phyloP scores from a whole-genome alignment of 2,329 filamentous ascomycete species.

The Aspergillus arachidicola region DNA sequence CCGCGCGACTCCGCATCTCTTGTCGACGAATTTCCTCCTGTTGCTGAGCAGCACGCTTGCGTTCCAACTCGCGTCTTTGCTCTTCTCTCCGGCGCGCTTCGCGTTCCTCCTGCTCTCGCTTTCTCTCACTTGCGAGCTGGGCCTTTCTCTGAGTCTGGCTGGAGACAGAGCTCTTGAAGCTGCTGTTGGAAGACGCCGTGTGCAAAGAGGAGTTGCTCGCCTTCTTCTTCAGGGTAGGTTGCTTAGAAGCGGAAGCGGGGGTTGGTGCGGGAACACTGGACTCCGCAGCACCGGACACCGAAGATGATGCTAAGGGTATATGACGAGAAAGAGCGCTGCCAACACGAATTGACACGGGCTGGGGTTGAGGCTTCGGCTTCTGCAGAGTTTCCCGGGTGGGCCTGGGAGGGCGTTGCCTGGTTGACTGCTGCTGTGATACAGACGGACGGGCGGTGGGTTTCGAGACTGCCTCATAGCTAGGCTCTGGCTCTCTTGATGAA shows the following conservation, averaged over 20 bases:
- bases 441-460: conserved; percentile 29
- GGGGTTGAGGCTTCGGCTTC: conserved; percentile 50
- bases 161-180: conserved; percentile 67
- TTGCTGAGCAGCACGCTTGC: conserved; percentile 65
- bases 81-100: conserved; percentile 78
- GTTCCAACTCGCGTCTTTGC: conserved; percentile 78
- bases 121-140: conserved; percentile 73
- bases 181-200: conserved; percentile 53
- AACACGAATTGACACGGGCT: conserved; percentile 52
- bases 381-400: conserved; percentile 46
- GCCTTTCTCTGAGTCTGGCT: conserved; percentile 67
- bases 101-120: conserved; percentile 82
- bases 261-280: conserved; percentile 47
- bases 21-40: conserved; percentile 64
- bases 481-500: conserved; percentile 35
- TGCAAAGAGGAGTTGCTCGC: conserved; percentile 68
- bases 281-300: conserved; percentile 63
- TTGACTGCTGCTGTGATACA: conserved; percentile 24
- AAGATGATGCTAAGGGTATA: conserved; percentile 50
- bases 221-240: conserved; percentile 59
- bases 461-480: conserved; percentile 27
- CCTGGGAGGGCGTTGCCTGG: conserved; percentile 44
- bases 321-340: conserved; percentile 51
- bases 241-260: conserved; percentile 52
- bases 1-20: conserved; percentile 63